A percentile compares a stretch with the other conserved stretches of the same genome.
phyloP scores from a whole-genome alignment of 768 basidiomycete species.

The Boletellus ananiceps region DNA sequence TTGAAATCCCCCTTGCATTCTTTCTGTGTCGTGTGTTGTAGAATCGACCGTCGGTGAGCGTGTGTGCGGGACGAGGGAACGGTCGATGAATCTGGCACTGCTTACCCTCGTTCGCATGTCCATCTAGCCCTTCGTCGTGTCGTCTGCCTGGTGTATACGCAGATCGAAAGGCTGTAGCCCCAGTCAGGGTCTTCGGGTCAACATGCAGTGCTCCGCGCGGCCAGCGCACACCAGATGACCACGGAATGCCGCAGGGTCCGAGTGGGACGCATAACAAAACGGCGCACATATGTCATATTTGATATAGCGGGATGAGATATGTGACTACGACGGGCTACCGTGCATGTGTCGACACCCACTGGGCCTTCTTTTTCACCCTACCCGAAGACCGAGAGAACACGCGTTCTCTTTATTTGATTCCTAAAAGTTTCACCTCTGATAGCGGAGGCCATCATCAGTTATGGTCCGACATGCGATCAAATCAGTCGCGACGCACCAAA shows the following conservation, averaged over 20 bases:
- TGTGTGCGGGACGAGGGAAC: not conserved
- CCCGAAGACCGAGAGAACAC: slow-evolving; percentile 12
- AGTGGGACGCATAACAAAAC: slow-evolving; percentile 11
- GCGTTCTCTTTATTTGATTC: slow-evolving; percentile 48
- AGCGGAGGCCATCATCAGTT: slow-evolving; percentile 11
- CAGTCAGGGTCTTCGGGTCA: slow-evolving; percentile 16
- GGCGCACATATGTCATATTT: slow-evolving; percentile 22
- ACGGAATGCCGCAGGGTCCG: slow-evolving; percentile 9
- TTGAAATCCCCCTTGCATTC: not conserved
- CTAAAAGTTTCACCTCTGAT: slow-evolving; percentile 68
- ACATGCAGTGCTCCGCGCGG: slow-evolving; percentile 24
- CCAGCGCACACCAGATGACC: slow-evolving; percentile 17
- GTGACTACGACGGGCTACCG: slow-evolving; percentile 15
- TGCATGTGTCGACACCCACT: slow-evolving; percentile 13
- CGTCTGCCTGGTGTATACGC: slow-evolving; percentile 4
- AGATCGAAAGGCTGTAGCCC: slow-evolving; percentile 3
- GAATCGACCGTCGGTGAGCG: not conserved
- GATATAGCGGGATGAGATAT: slow-evolving; percentile 23
- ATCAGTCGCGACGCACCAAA: slow-evolving; percentile 56
- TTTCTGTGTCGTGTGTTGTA: not conserved
- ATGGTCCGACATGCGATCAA: not conserved
- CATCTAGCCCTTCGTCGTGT: not conserved
- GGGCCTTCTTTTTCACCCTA: slow-evolving; percentile 1
- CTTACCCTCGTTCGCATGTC: not conserved
- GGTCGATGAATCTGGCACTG: too few species aligned